Percentiles rank a stretch among this genome's conserved stretches.
Conservation (phyloP, 2,329 filamentous ascomycete genomes). For the Cladophialophora psammophila region DNA sequence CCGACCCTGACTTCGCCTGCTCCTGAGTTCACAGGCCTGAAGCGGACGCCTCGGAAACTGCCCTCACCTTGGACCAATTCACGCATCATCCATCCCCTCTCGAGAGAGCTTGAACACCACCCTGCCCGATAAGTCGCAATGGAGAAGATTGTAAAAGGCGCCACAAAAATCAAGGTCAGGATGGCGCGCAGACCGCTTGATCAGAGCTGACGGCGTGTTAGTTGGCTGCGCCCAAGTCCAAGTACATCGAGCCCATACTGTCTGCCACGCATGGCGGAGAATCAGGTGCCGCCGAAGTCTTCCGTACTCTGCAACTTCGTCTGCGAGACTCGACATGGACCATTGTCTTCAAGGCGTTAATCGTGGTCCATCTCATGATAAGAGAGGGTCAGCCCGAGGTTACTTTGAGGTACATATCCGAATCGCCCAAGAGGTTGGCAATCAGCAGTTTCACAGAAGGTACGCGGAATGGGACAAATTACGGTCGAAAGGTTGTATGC, state of each 20-base stretch:
- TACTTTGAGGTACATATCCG: slow-evolving; percentile 82
- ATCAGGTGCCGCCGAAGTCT: slow-evolving; percentile 93
- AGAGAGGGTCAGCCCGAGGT: slow-evolving; percentile 90
- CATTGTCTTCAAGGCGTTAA: slow-evolving; percentile 97
- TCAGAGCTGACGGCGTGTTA: slow-evolving; percentile 50
- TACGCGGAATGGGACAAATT: slow-evolving; percentile 53
- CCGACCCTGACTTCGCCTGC: slow-evolving; percentile 8
- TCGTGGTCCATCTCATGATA: slow-evolving; percentile 97
- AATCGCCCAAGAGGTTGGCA: slow-evolving; percentile 81
- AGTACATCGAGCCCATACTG: slow-evolving; percentile 98
- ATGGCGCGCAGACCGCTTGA: not conserved
- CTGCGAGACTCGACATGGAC: slow-evolving; percentile 98
- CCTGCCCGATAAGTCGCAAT: slow-evolving; percentile 64
- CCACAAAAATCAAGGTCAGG: slow-evolving; percentile 91
- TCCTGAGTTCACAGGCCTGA: slow-evolving; percentile 10
- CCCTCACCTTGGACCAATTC: not conserved
- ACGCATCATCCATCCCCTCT: not conserved
- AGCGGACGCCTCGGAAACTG: slow-evolving; percentile 9
- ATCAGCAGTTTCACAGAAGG: slow-evolving; percentile 93
- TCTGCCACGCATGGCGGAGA: slow-evolving; percentile 94
- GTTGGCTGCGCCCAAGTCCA: slow-evolving; percentile 96
- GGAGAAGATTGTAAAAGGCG: slow-evolving; percentile 99
- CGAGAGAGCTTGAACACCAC: not conserved
- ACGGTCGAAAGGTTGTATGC: not conserved
- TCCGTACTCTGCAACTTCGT: slow-evolving; percentile 86